A percentile compares a stretch with the other conserved stretches of the same genome.
These are phyloP conservation scores for Aureobasidium mangrovei DNA, from an alignment of 2,329 filamentous ascomycete species.

Conservation along the genomic window DNA sequence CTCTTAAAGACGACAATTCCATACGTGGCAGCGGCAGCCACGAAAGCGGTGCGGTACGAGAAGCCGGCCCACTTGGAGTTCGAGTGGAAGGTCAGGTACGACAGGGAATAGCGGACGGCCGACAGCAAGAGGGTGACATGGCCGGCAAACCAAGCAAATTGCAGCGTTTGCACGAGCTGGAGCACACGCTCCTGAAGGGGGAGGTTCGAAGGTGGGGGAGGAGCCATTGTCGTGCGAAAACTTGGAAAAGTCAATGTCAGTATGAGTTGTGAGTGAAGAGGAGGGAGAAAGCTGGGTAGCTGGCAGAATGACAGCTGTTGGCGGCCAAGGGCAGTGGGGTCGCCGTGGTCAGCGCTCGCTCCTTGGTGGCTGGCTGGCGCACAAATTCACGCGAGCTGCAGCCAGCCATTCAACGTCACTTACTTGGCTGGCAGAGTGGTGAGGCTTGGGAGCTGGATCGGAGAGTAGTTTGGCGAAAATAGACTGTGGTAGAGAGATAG, in stretches of 20 bases:
- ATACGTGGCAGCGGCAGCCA: conserved; percentile 85
- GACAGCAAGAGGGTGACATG: conserved; percentile 79
- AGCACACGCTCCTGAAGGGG: conserved; percentile 20
- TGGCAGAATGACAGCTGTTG: conserved; percentile 12
- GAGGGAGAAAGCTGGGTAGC: neutral
- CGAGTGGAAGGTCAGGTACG: conserved; percentile 83
- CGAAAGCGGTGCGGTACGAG: conserved; percentile 82
- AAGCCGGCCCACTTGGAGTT: conserved; percentile 67
- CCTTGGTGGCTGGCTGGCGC: conserved; percentile 9
- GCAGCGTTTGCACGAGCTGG: conserved; percentile 70
- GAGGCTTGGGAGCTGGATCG: neutral
- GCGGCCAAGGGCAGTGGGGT: neutral
- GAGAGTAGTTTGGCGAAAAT: neutral
- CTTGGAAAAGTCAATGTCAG: conserved; percentile 3
- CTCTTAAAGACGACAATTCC: conserved; percentile 99
- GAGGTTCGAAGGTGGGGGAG: conserved; percentile 17
- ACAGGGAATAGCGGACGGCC: conserved; percentile 73
- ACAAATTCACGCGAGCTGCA: conserved; percentile 9
- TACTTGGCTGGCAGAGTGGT: neutral
- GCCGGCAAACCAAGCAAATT: conserved; percentile 67
- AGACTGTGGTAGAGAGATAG: neutral
- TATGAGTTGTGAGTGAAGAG: neutral
- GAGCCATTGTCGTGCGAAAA: conserved; percentile 18
- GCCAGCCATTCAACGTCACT: conserved; percentile 2
- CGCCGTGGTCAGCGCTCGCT: conserved; percentile 13